Evolutionary conservation across 2,329 filamentous ascomycete species (phyloP).

Genomic region (Nemania bipapillata): DNA sequence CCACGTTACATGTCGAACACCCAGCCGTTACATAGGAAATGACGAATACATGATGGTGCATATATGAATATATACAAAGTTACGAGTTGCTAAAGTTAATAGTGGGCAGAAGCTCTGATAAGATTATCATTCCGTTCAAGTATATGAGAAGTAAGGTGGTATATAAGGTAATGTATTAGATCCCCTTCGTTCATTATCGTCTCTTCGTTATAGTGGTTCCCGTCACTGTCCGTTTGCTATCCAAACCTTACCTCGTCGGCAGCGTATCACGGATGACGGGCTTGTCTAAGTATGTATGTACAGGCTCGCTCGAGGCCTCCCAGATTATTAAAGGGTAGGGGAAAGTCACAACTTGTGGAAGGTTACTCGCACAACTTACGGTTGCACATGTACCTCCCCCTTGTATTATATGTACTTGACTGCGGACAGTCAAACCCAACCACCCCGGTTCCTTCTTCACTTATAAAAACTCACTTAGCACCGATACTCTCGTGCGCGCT

Average conservation of each 20-base stretch:
- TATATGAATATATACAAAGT: background rate
- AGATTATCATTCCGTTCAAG: too few species aligned
- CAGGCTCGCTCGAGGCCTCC: background rate
- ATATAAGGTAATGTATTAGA: background rate
- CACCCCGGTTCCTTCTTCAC: background rate
- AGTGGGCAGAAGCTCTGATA: too few species aligned
- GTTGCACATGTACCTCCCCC: background rate
- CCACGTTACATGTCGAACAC: too few species aligned
- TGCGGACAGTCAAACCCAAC: background rate
- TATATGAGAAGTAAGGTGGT: too few species aligned
- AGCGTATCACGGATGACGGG: background rate
- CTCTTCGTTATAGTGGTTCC: background rate
- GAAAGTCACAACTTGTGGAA: background rate
- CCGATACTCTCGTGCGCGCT: slow-evolving; percentile 67
- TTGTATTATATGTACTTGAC: background rate
- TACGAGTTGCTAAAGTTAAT: background rate
- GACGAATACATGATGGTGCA: background rate
- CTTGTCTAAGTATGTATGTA: background rate
- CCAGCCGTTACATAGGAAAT: too few species aligned
- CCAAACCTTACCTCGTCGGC: background rate
- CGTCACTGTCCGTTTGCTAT: background rate
- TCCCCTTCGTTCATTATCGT: slow-evolving; percentile 1
- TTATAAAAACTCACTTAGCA: slow-evolving; percentile 65
- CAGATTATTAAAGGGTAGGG: background rate
- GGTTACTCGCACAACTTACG: background rate